Conservation (phyloP, 2,329 filamentous ascomycete species). For the Colletotrichum zoysiae region DNA sequence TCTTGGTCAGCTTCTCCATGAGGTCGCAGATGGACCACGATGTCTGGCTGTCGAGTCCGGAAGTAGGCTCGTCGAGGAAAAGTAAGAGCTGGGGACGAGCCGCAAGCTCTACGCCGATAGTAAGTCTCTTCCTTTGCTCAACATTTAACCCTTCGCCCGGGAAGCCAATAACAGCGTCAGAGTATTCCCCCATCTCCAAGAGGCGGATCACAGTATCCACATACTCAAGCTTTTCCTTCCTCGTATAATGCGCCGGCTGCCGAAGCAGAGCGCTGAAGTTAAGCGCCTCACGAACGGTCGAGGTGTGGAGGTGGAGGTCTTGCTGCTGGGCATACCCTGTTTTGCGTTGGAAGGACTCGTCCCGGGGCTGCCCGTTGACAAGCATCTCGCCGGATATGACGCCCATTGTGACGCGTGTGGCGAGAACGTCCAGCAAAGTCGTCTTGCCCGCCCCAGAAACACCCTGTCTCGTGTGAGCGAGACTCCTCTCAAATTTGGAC, state of each 20-base stretch:
- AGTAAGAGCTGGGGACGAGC: slow-evolving; percentile 79
- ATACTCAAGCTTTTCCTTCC: slow-evolving; percentile 45
- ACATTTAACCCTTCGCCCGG: slow-evolving; percentile 67
- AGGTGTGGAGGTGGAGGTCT: slow-evolving; percentile 55
- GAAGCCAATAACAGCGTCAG: slow-evolving; percentile 77
- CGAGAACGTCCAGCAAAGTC: slow-evolving; percentile 71
- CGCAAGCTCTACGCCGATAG: slow-evolving; percentile 83
- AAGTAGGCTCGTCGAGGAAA: slow-evolving; percentile 85
- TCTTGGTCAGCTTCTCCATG: slow-evolving; percentile 72
- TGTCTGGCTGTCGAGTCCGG: slow-evolving; percentile 80
- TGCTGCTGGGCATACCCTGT: slow-evolving; percentile 77
- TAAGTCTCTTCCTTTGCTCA: slow-evolving; percentile 68
- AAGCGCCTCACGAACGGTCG: slow-evolving; percentile 71
- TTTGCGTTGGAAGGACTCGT: slow-evolving; percentile 75
- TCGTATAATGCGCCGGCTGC: slow-evolving; percentile 69
- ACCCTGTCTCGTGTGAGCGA: slow-evolving; percentile 24
- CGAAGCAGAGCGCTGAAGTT: slow-evolving; percentile 76
- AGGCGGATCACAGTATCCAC: slow-evolving; percentile 49
- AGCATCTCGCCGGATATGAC: slow-evolving; percentile 76
- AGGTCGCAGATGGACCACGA: slow-evolving; percentile 81
- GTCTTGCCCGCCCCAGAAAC: slow-evolving; percentile 53
- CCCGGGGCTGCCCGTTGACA: slow-evolving; percentile 72
- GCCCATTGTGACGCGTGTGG: slow-evolving; percentile 76
- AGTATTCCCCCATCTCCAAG: slow-evolving; percentile 68
- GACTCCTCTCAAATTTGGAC: too few species aligned